These are phyloP conservation scores for Schizochytrium sp. DNA, from an alignment of 108 stramenopile genomes.

Conservation along the genomic window DNA sequence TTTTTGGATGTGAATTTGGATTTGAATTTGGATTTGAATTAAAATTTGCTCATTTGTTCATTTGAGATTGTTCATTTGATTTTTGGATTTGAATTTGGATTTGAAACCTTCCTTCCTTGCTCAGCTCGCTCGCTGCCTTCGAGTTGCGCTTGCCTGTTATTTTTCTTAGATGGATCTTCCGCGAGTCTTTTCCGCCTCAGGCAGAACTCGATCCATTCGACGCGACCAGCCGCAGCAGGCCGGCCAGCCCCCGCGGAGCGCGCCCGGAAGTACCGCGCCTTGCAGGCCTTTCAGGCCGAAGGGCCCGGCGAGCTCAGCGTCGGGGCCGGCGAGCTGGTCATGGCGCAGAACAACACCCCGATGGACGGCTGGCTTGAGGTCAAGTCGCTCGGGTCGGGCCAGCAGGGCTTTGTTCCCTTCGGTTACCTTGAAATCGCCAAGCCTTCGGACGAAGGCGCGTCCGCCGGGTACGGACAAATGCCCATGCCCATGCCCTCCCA, in stretches of 20 bases:
- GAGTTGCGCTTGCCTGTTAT: too few species aligned
- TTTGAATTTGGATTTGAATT: neutral
- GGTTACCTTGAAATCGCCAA: neutral
- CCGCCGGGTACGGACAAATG: neutral
- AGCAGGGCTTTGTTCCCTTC: neutral
- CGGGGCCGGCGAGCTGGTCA: neutral
- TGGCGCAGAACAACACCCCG: constrained; percentile 4
- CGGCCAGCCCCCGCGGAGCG: too few species aligned
- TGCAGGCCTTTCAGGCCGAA: neutral
- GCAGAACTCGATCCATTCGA: too few species aligned
- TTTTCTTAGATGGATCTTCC: too few species aligned
- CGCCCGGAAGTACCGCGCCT: neutral
- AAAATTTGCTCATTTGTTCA: neutral
- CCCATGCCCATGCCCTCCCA: neutral
- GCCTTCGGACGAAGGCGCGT: neutral
- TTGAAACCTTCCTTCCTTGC: neutral
- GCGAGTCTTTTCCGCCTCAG: too few species aligned
- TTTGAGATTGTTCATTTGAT: neutral
- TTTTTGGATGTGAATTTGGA: neutral
- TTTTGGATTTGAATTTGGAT: neutral
- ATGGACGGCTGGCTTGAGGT: neutral
- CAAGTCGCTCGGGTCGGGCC: neutral
- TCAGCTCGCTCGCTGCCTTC: too few species aligned
- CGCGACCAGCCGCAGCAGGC: too few species aligned
- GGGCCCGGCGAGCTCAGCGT: neutral